Conservation (phyloP, 179 eudicot species). For the Corrigiola litoralis region DNA sequence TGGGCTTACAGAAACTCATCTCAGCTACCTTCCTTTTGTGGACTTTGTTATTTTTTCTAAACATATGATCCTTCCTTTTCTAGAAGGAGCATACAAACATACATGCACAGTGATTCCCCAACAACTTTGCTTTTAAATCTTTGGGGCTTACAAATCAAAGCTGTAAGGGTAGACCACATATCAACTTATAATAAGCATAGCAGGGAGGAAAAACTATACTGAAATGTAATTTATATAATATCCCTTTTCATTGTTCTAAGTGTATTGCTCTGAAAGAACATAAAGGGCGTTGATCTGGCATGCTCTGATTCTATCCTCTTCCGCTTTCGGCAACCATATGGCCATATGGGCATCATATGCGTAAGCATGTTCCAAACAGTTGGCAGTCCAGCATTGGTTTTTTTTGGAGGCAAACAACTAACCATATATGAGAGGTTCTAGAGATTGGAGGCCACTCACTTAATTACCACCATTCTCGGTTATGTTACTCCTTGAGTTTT, state of each 20-base stretch:
- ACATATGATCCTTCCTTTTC: slow-evolving; percentile 5
- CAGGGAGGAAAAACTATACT: too few relatives aligned
- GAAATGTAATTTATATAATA: too few relatives aligned
- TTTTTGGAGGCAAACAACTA: slow-evolving; percentile 10
- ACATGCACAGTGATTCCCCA: slow-evolving; percentile 15
- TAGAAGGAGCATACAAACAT: slow-evolving; percentile 7
- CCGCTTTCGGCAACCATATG: slow-evolving; percentile 22
- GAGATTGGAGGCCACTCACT: not conserved
- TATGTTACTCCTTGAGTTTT: not conserved
- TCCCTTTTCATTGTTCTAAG: too few relatives aligned
- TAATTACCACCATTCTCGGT: slow-evolving; percentile 8
- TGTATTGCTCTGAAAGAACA: not conserved
- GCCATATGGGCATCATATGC: not conserved
- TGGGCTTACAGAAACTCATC: slow-evolving; percentile 1
- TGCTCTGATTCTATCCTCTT: slow-evolving; percentile 6
- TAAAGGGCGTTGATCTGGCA: not conserved
- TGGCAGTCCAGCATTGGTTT: slow-evolving; percentile 18
- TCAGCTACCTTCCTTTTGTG: slow-evolving; percentile 21
- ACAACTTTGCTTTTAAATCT: slow-evolving; percentile 11
- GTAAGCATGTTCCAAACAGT: slow-evolving; percentile 13
- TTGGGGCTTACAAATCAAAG: not conserved
- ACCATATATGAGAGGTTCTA: not conserved
- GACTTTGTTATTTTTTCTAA: not conserved
- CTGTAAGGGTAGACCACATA: not conserved
- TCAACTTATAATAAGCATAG: too few relatives aligned